Evolutionary conservation across 768 basidiomycete genomes (phyloP).

Genomic region (Suillus clintonianus): DNA sequence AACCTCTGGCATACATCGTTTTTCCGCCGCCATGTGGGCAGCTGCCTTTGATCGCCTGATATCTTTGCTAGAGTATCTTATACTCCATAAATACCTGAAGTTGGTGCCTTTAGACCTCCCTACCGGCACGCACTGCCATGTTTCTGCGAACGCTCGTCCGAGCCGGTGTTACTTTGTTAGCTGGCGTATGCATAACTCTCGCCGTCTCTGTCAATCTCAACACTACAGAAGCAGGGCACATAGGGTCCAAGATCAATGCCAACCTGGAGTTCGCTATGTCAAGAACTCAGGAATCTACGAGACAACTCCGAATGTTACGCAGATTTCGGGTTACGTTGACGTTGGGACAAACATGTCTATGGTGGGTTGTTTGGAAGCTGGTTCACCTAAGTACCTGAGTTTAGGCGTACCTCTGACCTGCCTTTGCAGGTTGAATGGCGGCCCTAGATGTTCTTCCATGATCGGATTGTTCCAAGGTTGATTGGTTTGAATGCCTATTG

Average conservation of each 20-base stretch:
- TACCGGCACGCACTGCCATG: slow-evolving; percentile 11
- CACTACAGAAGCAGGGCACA: neutral
- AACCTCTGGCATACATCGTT: neutral
- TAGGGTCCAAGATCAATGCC: slow-evolving; percentile 19
- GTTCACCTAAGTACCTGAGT: neutral
- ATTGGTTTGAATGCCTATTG: neutral
- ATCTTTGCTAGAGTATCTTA: neutral
- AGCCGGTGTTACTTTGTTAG: slow-evolving; percentile 1
- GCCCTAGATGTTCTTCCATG: slow-evolving; percentile 64
- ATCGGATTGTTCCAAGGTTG: slow-evolving; percentile 67
- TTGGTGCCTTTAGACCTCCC: neutral
- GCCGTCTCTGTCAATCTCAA: neutral
- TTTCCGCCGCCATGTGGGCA: neutral
- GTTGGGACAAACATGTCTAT: slow-evolving; percentile 61
- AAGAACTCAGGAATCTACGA: slow-evolving; percentile 65
- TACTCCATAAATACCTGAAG: neutral
- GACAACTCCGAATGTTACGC: slow-evolving; percentile 59
- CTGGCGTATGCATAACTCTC: neutral
- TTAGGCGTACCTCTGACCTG: neutral
- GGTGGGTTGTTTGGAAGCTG: slow-evolving; percentile 34
- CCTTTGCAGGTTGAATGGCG: slow-evolving; percentile 51
- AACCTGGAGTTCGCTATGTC: slow-evolving; percentile 47
- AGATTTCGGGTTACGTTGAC: slow-evolving; percentile 64
- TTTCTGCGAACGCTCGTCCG: slow-evolving; percentile 2
- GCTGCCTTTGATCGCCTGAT: neutral